Base-by-base conservation (phyloP, 176 grass and related monocot genomes). In the Musa schizocarpa region DNA sequence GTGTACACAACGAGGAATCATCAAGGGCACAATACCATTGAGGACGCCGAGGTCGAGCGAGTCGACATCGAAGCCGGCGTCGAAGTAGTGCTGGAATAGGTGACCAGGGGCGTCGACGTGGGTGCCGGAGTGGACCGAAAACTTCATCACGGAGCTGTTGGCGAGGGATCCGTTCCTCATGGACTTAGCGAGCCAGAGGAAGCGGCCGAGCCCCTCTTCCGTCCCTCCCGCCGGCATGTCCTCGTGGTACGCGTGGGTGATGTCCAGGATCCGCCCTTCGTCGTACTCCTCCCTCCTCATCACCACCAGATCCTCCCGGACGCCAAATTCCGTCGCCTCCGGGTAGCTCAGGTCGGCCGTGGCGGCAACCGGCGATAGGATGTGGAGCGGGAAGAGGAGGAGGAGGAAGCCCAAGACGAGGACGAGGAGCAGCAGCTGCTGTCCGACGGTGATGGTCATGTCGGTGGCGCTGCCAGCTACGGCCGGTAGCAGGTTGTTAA, bases 11-110 rank as follows among this genome's bases (percentile, higher is more conserved):
- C 11, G 55, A 57, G 16, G 55, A 16, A 57, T 16, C 55, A 57
- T 57, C 55, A 57, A 57, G 13, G 17, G 3, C 17, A 4, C 13
- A 43, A 43, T 73, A 94, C 85, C 88, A 57, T 90, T 95, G 75
- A 95, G 87, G 72, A 90, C 85, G 7, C 86, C 80, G 61, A 94
- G 87, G 77, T 90, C 91, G 77, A 94, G 91, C 20, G 82, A 82
- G 79, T 95, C 92, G 27, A 95, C 80, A 71, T 95, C 92, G 50
- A 82, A 83, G 50, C 91, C 85, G 57, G 83, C 85, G 50, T 75
- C 88, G 70, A 86, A 95, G 59, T 90, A 78, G 22, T 2, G 77
- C 74, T 86, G 82, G 75, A 79, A 88, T 2, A 91, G 82, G 67
- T 91, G 88, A 13, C 85, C 80, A 11, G 85, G 88, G 43, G 88